Evolutionary conservation across 768 basidiomycete genomes (phyloP), one percentile per base, ranked within the genome.

Genomic region (Chiua virens): DNA sequence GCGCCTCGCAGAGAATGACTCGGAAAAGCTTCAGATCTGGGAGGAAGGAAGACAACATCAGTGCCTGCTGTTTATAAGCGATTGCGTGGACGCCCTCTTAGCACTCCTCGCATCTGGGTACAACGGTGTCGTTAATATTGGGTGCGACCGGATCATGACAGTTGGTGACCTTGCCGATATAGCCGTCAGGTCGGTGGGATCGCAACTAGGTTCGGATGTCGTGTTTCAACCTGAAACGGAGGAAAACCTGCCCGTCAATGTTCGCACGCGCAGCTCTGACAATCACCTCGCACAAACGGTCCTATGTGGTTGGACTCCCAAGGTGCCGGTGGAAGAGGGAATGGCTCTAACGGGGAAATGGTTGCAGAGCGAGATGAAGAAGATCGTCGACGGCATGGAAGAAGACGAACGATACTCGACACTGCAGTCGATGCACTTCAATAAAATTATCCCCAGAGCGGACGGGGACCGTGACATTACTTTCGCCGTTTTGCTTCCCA

Each of bases 401-500:
- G 42, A 57, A 1, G n/a, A 39, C 32, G 5, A 54, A 53, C 28
- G 17, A n/a, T 14, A 8, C n/a, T 30, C 54, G 2, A 39, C 54
- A 32, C 54, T 76, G 34, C 47, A 55, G 18, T 50, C 18, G 10
- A 59, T 74, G 37, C 60, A 62, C 17, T 40, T 32, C 34, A 81
- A 80, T 54, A 53, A 70, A 39, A 41, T 80, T 8, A 51, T 81
- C 23, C 48, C 73, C 40, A 65, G 82, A 8, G 54, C 61, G 7
- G 49, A 61, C 1, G 61, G 65, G 21, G n/a, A n/a, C n/a, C n/a
- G n/a, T n/a, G 62, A 61, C 2, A 66, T 71, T 45, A 72, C 63
- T 6, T 80, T 82, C 56, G 83, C 77, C 2, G 69, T 83, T 35
- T 69, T 84, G 3, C 74, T 85, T 8, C 83, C 83, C 3, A 73